Conservation (phyloP, 306 rosid genomes). For the Cyamopsis tetragonoloba region DNA sequence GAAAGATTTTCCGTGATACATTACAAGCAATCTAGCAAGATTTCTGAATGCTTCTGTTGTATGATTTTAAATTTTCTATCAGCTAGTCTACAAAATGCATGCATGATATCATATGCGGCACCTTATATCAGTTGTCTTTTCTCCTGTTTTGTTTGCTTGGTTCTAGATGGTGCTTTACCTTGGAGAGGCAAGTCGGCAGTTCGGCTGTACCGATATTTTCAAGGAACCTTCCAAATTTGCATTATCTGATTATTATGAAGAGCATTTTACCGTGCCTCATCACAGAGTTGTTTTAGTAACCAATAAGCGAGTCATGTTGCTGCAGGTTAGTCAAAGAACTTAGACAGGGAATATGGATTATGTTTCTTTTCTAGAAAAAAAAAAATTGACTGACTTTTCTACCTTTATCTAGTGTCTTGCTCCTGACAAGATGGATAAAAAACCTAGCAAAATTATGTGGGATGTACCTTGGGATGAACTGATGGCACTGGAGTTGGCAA, state of each 20-base stretch:
- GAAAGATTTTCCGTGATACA: neutral
- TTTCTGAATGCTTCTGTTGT: constrained; percentile 2
- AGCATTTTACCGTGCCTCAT: constrained; percentile 69
- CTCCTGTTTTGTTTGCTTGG: constrained; percentile 6
- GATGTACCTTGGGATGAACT: constrained; percentile 95
- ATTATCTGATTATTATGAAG: constrained; percentile 86
- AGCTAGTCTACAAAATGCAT: constrained; percentile 4
- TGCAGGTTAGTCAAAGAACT: constrained; percentile 64
- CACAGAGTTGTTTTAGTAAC: constrained; percentile 82
- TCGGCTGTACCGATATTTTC: constrained; percentile 92
- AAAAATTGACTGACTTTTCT: constrained; percentile 16
- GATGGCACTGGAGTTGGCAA: constrained; percentile 89
- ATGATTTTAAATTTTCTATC: neutral
- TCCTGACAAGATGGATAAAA: constrained; percentile 81
- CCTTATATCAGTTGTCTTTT: neutral
- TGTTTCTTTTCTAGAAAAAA: constrained; percentile 39
- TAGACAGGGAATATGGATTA: neutral
- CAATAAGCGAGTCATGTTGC: constrained; percentile 81
- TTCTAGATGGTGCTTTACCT: constrained; percentile 89
- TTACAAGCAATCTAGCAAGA: neutral
- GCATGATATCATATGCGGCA: neutral
- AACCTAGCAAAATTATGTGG: constrained; percentile 92
- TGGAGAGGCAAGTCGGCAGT: constrained; percentile 85
- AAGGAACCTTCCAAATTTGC: constrained; percentile 97
- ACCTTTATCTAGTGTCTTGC: constrained; percentile 64